Evolutionary conservation across 306 rosid genomes (phyloP).

Genomic region (Ceratonia siliqua): DNA sequence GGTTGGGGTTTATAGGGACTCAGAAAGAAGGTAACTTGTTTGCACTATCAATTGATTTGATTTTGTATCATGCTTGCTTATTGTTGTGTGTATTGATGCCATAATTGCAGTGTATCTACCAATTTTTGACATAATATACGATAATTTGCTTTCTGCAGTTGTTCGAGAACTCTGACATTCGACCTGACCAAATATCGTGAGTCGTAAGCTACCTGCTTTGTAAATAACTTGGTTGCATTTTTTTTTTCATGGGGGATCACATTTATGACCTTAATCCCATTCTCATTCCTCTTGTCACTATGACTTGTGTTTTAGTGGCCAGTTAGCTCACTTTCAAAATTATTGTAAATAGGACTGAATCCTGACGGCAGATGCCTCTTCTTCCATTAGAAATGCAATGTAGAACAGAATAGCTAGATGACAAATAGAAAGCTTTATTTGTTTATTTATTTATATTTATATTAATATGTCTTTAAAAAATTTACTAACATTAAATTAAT

Average conservation of each 20-base stretch:
- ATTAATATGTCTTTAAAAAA: too few relatives aligned
- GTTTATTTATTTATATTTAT: too few relatives aligned
- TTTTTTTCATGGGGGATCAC: conserved; percentile 5
- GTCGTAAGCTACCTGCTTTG: conserved; percentile 42
- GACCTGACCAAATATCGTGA: conserved; percentile 88
- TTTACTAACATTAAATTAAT: too few relatives aligned
- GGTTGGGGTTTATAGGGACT: conserved; percentile 19
- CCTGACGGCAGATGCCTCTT: background rate
- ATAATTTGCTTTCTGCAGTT: conserved; percentile 56
- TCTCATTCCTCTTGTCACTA: background rate
- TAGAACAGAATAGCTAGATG: conserved; percentile 29
- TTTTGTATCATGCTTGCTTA: background rate
- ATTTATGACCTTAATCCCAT: background rate
- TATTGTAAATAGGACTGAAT: conserved; percentile 49
- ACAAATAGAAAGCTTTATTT: background rate
- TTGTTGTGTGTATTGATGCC: conserved; percentile 15
- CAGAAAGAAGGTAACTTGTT: conserved; percentile 66
- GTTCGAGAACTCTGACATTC: conserved; percentile 88
- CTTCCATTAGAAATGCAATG: background rate
- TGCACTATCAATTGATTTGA: background rate
- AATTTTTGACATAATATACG: conserved; percentile 12
- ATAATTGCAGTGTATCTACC: background rate
- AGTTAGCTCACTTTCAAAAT: conserved; percentile 5
- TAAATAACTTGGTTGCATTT: conserved; percentile 32
- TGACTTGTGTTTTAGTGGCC: conserved; percentile 40